phyloP scores from a whole-genome alignment of 139 green algal species.

The Chlorella sp. region DNA sequence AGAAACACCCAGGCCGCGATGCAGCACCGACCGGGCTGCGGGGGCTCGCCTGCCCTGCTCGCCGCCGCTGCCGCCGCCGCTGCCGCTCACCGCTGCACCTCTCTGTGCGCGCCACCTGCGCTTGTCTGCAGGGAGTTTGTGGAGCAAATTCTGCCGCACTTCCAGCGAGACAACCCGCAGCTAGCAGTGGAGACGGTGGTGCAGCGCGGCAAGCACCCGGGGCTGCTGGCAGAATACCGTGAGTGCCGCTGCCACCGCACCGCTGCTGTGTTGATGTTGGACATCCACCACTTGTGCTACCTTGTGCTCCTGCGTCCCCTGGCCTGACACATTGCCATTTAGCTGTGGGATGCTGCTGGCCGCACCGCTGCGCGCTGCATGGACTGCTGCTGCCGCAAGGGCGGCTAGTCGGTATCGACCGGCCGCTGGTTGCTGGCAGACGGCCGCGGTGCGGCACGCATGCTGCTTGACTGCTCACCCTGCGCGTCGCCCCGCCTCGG shows the following conservation, averaged over 20 bases:
- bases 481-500: too few relatives aligned
- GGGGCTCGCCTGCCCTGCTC: neutral
- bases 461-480: too few relatives aligned
- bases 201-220: constrained; percentile 43
- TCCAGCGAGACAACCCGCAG: constrained; percentile 55
- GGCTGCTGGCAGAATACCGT: constrained; percentile 45
- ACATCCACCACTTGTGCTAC: too few relatives aligned
- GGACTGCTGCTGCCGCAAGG: too few relatives aligned
- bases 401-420: too few relatives aligned
- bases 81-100: neutral
- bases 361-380: too few relatives aligned
- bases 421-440: too few relatives aligned
- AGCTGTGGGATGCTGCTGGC: too few relatives aligned
- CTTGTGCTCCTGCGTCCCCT: too few relatives aligned
- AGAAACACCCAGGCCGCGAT: neutral
- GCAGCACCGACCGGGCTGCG: too few relatives aligned
- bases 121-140: constrained; percentile 51
- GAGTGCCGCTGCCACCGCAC: neutral
- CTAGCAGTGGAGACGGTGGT: constrained; percentile 36
- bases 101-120: neutral
- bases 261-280: neutral
- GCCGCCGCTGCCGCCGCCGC: neutral
- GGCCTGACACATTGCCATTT: too few relatives aligned
- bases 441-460: too few relatives aligned
- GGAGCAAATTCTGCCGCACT: constrained; percentile 35